Base-by-base conservation (phyloP, 805 yeast species). In the Alloascoidea africana region DNA sequence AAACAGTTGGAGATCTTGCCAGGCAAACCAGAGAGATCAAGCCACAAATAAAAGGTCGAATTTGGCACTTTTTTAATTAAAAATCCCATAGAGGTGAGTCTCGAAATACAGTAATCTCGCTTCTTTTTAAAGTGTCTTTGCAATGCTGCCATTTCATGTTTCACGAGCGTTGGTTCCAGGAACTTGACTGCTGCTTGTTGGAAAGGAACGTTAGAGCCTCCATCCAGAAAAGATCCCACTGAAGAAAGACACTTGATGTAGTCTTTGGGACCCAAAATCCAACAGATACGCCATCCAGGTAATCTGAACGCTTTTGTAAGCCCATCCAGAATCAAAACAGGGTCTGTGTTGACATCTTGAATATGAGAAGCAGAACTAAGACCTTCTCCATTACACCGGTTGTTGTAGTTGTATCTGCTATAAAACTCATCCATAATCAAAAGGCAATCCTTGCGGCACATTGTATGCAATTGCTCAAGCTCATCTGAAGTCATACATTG, bases 371-470 rank as follows among this genome's bases (percentile, higher is more conserved):
- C 72, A 3, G 74, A 65, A 5, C 69, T 60, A 13, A 66, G 60
- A 1, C 72, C 62, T 16, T 67, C 61, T 3, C 78, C 79, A 5
- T 63, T 52, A 41, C 76, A 73, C 5, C 57, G 60, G 32, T 69
- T 74, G 30, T 52, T 60, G 47, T 72, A 72, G 48, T 70, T 69
- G 48, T 70, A 72, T 44, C 74, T 70, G 4, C 73, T 66, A 50
- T 72, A 72, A 47, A 72, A 72, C 46, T 72, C 79, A 53, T 72
- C 79, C 79, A 72, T 72, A 44, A 72, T 72, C 44, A 72, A 60
- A 36, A 72, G 60, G 51, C 77, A 70, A 27, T 59, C 63, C 32
- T 50, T 40, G 39, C 76, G 58, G 48, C 77, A 72, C 58, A 72
- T 52, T 34, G 62, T 56, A 47, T 72, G 79, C 39, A 72, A 58